Evolutionary conservation across 352 stramenopile species (phyloP).

Genomic region (Globisporangium paroecandrum): DNA sequence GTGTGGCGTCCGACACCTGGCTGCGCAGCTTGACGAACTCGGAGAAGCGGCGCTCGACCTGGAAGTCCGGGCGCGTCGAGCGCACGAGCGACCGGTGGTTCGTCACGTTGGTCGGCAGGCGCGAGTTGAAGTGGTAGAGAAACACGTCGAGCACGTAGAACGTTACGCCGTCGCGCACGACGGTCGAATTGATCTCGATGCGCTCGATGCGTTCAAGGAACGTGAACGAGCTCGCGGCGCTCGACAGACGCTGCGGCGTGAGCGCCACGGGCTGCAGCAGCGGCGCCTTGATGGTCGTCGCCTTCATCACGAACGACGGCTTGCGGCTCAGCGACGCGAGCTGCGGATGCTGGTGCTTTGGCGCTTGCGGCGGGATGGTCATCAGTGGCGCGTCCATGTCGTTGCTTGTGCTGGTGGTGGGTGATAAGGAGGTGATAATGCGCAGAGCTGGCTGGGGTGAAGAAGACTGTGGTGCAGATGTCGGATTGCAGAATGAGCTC

Average conservation of each 20-base stretch:
- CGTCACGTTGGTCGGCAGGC: background rate
- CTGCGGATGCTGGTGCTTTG: too few species aligned
- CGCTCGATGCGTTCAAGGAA: slow-evolving; percentile 11
- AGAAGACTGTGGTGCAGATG: too few species aligned
- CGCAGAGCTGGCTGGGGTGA: too few species aligned
- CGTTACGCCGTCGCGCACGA: slow-evolving; percentile 12
- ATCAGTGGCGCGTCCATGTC: too few species aligned
- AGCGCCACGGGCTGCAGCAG: slow-evolving; percentile 7
- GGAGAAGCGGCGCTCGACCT: slow-evolving; percentile 10
- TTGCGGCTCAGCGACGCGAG: slow-evolving; percentile 11
- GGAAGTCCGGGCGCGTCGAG: slow-evolving; percentile 4
- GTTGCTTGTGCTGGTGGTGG: too few species aligned
- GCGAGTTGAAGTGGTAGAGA: slow-evolving; percentile 11
- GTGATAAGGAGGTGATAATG: too few species aligned
- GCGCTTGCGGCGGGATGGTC: too few species aligned
- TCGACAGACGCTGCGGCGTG: background rate
- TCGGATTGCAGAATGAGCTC: too few species aligned
- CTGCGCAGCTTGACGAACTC: slow-evolving; percentile 5
- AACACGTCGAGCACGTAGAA: slow-evolving; percentile 16
- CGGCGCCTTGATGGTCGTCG: background rate
- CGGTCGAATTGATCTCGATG: slow-evolving; percentile 16
- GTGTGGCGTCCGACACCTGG: background rate
- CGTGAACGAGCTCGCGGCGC: background rate
- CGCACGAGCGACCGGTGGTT: background rate
- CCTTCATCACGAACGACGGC: slow-evolving; percentile 3